Evolutionary conservation across 352 stramenopile species (phyloP).

Genomic region (Phytophthora kernoviae): DNA sequence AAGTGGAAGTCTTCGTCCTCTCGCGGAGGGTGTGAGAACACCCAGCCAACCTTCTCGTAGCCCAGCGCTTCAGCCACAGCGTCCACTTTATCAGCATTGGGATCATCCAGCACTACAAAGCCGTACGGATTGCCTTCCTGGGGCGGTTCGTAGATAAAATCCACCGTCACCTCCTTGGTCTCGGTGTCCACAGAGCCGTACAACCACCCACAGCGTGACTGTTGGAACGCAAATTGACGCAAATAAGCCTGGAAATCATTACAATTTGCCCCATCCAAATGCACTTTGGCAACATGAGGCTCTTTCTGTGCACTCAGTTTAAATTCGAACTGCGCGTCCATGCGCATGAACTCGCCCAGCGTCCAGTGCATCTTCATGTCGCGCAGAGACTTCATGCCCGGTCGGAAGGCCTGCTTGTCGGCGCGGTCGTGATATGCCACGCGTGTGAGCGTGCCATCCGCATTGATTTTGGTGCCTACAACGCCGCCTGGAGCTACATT

Average conservation of each 20-base stretch:
- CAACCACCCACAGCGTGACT: conserved; percentile 94
- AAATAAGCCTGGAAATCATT: conserved; percentile 93
- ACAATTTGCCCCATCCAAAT: conserved; percentile 89
- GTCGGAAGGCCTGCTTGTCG: conserved; percentile 91
- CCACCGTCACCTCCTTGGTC: conserved; percentile 90
- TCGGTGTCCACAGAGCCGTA: conserved; percentile 92
- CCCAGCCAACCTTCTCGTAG: conserved; percentile 95
- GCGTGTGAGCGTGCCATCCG: conserved; percentile 80
- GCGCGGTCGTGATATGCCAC: conserved; percentile 78
- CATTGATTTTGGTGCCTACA: conserved; percentile 76
- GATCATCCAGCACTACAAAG: conserved; percentile 94
- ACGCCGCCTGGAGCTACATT: conserved; percentile 48
- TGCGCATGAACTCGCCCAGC: conserved; percentile 96
- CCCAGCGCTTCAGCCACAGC: conserved; percentile 88
- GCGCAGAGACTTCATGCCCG: conserved; percentile 94
- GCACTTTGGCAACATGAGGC: conserved; percentile 78
- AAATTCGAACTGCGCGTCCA: conserved; percentile 98
- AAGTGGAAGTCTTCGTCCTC: conserved; percentile 96
- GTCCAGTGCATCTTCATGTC: conserved; percentile 99
- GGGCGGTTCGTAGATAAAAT: conserved; percentile 97
- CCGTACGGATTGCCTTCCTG: conserved; percentile 90
- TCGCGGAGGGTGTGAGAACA: conserved; percentile 96
- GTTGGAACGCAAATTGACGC: conserved; percentile 92
- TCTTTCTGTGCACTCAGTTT: conserved; percentile 96
- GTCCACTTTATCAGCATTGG: conserved; percentile 84